Base-by-base conservation (phyloP, 495 filamentous ascomycete species). In the Penicillium coffeae region DNA sequence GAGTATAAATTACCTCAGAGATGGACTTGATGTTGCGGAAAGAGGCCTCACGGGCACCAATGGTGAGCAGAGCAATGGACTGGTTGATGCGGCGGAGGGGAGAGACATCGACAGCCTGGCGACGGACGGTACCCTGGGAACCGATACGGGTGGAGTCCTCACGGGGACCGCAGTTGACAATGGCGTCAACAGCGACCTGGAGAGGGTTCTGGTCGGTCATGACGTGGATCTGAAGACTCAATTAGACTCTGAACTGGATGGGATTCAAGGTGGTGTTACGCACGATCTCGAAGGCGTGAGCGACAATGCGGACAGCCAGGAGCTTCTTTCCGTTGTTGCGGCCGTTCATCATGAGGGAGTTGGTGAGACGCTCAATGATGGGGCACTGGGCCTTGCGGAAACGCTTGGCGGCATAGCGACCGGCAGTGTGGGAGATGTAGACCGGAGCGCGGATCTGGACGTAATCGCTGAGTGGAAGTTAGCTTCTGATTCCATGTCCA, bases 291-390 rank as follows among this genome's bases (percentile, higher is more conserved):
- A 99, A 99, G 61, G 92, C 75, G 79, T 99, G 93, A 53, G 92
- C 91, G 65, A 99, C 92, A 56, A 99, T 99, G 73, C 93, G 90
- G 72, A 96, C 90, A 69, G 93, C 94, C 89, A 94, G 95, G 57
- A 97, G 86, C 89, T 99, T 99, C 87, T 99, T 99, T 77, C 93
- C 93, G 88, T 95, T 97, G 86, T 99, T 99, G 76, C 93, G 94
- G 70, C 93, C 93, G 83, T 99, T 95, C 94, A 97, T 97, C 93
- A 99, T 99, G 62, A 99, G 84, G 20, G 93, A 97, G 84, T 99
- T 99, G 79, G 94, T 97, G 52, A 99, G 86, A 71, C 93, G 92
- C 87, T 99, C 93, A 64, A 99, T 95, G 83, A 99, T 97, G 60
- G 93, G 93, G 86, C 93, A 97, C 84, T 97, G 91, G 69, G 94